A percentile compares a stretch with the other conserved stretches of the same genome.
Conservation (phyloP, 148 eudicot genomes). For the Talinum fruticosum region DNA sequence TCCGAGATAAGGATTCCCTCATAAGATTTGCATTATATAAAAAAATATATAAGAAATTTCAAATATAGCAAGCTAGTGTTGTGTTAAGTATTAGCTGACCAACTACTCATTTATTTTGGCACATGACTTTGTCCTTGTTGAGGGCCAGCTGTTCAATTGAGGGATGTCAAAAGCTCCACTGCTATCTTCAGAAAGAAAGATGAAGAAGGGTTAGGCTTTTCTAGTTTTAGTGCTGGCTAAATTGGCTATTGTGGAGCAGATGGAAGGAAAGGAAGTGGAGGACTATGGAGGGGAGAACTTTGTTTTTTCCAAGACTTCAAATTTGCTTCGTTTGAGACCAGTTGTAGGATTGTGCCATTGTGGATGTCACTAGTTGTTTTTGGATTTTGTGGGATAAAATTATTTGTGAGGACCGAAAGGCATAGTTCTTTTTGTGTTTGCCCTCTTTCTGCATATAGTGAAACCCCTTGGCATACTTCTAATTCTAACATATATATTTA, state of each 20-base stretch:
- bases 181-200: background rate
- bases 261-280: background rate
- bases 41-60: no score
- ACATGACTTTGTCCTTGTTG: no score
- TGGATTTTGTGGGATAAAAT: background rate
- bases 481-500: background rate
- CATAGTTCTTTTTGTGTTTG: background rate
- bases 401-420: no score
- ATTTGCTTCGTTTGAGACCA: background rate
- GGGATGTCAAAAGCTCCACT: background rate
- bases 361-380: background rate
- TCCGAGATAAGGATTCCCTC: no score
- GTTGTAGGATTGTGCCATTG: background rate
- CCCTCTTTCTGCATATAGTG: background rate
- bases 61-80: no score
- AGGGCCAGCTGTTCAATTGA: background rate
- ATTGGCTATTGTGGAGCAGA: background rate
- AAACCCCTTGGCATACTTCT: background rate
- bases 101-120: no score
- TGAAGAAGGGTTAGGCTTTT: background rate
- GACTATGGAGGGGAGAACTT: background rate
- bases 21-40: no score
- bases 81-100: no score
- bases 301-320: background rate
- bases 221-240: background rate